phyloP scores from a whole-genome alignment of 257 asterid genomes.

The Solanum pimpinellifolium region DNA sequence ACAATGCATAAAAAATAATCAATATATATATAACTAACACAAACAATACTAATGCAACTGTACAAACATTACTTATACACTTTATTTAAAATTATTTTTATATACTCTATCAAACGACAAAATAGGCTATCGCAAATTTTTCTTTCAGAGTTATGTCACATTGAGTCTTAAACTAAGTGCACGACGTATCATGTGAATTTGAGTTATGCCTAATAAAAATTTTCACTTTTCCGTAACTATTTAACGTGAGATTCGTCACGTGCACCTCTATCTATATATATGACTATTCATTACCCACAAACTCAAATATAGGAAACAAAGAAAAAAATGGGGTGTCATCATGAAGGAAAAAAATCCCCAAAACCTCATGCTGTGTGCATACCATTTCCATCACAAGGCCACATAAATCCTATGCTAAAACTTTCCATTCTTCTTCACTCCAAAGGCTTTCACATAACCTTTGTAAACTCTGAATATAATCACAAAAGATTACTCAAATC shows the following conservation, averaged over 20 bases:
- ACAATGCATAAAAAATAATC: too few relatives aligned
- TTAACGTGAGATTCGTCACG: neutral
- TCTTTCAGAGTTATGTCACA: too few relatives aligned
- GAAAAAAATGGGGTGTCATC: neutral
- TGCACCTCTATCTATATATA: neutral
- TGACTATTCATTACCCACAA: neutral
- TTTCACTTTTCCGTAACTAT: neutral
- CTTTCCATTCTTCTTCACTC: conserved; percentile 20
- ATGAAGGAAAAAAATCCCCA: neutral
- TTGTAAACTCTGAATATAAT: conserved; percentile 13
- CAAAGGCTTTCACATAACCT: conserved; percentile 24
- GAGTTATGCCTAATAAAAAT: neutral
- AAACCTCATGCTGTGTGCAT: conserved; percentile 23
- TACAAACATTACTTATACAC: too few relatives aligned
- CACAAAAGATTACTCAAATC: conserved; percentile 20
- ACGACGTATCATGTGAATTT: neutral
- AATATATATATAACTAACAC: too few relatives aligned
- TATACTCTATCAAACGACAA: too few relatives aligned
- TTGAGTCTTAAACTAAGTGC: neutral
- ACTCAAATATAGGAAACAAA: neutral
- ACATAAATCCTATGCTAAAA: conserved; percentile 29
- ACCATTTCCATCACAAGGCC: conserved; percentile 32
- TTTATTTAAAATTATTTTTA: too few relatives aligned
- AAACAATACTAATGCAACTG: too few relatives aligned
- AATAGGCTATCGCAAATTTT: too few relatives aligned